Conservation (phyloP, 2,329 filamentous ascomycete genomes). For the Verticillium isaacii region DNA sequence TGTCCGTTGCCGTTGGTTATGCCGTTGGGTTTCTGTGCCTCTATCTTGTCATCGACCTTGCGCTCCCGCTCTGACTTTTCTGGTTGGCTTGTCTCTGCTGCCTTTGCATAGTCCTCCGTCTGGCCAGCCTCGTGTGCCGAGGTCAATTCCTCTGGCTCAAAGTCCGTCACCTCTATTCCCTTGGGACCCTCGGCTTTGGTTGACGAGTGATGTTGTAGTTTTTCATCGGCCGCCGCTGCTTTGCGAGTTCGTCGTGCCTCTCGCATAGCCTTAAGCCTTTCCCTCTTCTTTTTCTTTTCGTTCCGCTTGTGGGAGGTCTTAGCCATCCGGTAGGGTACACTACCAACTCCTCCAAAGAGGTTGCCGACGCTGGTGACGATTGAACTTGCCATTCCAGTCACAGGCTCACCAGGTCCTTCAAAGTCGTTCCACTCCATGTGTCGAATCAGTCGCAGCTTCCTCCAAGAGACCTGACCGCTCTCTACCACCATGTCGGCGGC, state of each 20-base stretch:
- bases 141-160: neutral
- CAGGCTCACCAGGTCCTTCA: conserved; percentile 67
- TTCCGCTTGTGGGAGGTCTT: conserved; percentile 52
- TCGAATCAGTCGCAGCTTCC: conserved; percentile 57
- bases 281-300: conserved; percentile 44
- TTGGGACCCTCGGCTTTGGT: conserved; percentile 5
- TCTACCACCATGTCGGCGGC: conserved; percentile 62
- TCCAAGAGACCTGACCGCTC: conserved; percentile 57
- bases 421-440: conserved; percentile 75
- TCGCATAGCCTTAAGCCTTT: conserved; percentile 31
- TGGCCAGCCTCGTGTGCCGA: neutral
- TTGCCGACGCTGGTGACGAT: conserved; percentile 54
- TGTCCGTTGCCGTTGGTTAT: neutral
- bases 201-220: conserved; percentile 11
- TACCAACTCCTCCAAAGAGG: conserved; percentile 57
- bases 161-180: neutral
- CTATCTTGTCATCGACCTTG: neutral
- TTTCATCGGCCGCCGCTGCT: conserved; percentile 2
- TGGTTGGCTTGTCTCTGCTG: neutral
- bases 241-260: conserved; percentile 13
- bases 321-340: conserved; percentile 57
- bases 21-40: neutral
- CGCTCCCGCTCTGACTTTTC: neutral
- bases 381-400: conserved; percentile 61
- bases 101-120: conserved; percentile 1